phyloP scores from a whole-genome alignment of 805 yeast species.

The Lipomyces chichibuensis region DNA sequence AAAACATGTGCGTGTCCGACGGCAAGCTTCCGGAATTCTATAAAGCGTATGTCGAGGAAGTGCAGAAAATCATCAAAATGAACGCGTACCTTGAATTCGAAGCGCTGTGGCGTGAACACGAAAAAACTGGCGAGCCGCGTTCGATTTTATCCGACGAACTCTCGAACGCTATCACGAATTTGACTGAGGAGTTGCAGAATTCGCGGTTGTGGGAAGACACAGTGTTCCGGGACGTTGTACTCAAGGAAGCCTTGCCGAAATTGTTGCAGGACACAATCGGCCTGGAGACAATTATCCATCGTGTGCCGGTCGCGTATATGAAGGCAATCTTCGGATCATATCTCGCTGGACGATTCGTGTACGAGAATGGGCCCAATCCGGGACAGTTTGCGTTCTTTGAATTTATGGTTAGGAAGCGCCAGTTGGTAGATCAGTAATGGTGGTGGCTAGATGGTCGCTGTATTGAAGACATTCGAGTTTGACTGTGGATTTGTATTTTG shows the following conservation, averaged over 20 bases:
- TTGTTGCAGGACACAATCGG: constrained; percentile 64
- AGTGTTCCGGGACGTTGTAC: constrained; percentile 73
- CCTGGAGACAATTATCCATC: constrained; percentile 64
- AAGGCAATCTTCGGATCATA: constrained; percentile 86
- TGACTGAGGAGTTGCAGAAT: constrained; percentile 81
- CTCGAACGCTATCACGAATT: constrained; percentile 78
- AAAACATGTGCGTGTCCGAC: constrained; percentile 71
- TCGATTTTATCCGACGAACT: constrained; percentile 75
- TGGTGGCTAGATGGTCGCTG: neutral
- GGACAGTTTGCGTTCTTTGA: constrained; percentile 61
- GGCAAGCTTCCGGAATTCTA: constrained; percentile 71
- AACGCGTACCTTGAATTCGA: constrained; percentile 88
- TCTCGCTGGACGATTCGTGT: constrained; percentile 82
- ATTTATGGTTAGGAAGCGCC: constrained; percentile 43
- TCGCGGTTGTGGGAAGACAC: constrained; percentile 84
- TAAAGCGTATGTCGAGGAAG: constrained; percentile 79
- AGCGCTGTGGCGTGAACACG: constrained; percentile 78
- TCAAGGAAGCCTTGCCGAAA: constrained; percentile 76
- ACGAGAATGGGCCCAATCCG: constrained; percentile 75
- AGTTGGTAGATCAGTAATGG: neutral
- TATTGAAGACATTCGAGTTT: neutral
- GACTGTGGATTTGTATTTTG: neutral
- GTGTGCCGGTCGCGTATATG: constrained; percentile 87
- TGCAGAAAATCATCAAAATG: constrained; percentile 69
- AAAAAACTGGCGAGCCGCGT: constrained; percentile 62